Evolutionary conservation across 1,284 basidiomycete species (phyloP).

Genomic region (Vanrija sp.): DNA sequence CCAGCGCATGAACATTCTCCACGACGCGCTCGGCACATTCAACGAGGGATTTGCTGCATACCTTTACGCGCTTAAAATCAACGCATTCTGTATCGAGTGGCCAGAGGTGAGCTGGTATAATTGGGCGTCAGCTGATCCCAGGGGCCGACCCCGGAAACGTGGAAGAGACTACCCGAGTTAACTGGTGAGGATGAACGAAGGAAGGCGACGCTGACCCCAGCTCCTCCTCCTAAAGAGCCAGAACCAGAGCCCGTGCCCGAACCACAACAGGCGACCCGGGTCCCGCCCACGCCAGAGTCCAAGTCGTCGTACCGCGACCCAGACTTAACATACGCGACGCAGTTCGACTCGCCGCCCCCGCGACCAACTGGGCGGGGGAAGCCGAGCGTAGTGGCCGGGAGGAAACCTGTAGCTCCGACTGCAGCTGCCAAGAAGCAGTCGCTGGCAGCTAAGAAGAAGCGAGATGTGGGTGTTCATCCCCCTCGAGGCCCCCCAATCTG

Average conservation of each 20-base stretch:
- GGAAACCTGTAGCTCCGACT: not conserved
- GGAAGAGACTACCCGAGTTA: conserved; percentile 55
- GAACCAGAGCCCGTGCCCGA: not conserved
- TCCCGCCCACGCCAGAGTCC: too few relatives aligned
- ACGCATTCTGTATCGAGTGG: conserved; percentile 88
- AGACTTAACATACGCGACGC: conserved; percentile 46
- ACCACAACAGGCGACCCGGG: not conserved
- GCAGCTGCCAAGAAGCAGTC: conserved; percentile 21
- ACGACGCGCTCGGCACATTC: conserved; percentile 74
- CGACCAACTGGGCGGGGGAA: not conserved
- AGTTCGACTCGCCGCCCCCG: conserved; percentile 7
- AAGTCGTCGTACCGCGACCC: conserved; percentile 6
- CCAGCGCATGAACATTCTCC: conserved; percentile 65
- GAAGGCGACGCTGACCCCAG: not conserved
- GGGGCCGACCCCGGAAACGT: conserved; percentile 27
- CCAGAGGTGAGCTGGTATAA: conserved; percentile 59
- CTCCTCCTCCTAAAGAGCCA: not conserved
- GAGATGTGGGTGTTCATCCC: conserved; percentile 62
- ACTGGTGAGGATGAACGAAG: not conserved
- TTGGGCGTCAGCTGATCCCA: not conserved
- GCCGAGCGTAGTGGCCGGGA: conserved; percentile 1
- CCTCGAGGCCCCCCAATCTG: too few relatives aligned
- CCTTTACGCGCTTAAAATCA: conserved; percentile 90
- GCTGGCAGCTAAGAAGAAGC: conserved; percentile 70
- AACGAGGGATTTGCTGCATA: conserved; percentile 91